A percentile compares a stretch with the other conserved stretches of the same genome.
These are phyloP conservation scores for Penicillium capsulatum DNA, from an alignment of 2,329 filamentous ascomycete species.

Conservation along the genomic window DNA sequence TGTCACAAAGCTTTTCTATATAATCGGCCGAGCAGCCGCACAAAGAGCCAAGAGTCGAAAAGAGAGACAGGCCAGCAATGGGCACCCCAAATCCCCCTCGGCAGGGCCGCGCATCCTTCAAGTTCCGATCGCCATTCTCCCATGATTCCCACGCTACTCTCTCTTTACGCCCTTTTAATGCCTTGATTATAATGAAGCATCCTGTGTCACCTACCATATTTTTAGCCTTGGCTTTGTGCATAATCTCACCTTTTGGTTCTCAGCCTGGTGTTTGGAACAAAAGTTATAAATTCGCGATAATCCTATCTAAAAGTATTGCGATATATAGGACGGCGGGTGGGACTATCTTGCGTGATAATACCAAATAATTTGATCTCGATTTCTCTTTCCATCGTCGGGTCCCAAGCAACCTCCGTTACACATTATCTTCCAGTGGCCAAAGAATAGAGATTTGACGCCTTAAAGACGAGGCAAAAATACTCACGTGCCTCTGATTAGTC, in stretches of 20 bases:
- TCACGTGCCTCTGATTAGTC: too few relatives aligned
- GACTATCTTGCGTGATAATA: too few relatives aligned
- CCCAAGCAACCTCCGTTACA: too few relatives aligned
- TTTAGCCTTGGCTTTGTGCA: background rate
- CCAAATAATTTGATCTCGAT: too few relatives aligned
- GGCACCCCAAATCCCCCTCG: background rate
- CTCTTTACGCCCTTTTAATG: background rate
- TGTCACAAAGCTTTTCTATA: slow-evolving; percentile 11
- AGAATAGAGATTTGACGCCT: too few relatives aligned
- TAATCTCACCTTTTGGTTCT: background rate
- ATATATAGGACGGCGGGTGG: too few relatives aligned
- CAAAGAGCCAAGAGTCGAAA: slow-evolving; percentile 15
- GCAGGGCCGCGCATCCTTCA: slow-evolving; percentile 17
- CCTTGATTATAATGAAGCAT: background rate
- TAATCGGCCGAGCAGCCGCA: slow-evolving; percentile 13
- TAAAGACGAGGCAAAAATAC: too few relatives aligned
- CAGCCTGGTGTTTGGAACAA: background rate
- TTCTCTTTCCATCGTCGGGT: too few relatives aligned
- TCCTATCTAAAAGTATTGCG: too few relatives aligned
- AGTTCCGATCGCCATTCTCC: slow-evolving; percentile 15
- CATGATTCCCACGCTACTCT: slow-evolving; percentile 7
- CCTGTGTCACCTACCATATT: background rate
- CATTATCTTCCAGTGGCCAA: too few relatives aligned
- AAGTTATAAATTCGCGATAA: background rate
- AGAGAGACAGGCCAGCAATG: slow-evolving; percentile 3